Evolutionary conservation across 495 filamentous ascomycete genomes (phyloP), one percentile per base, ranked within the genome.

Genomic region (Penicillium crystallinum): DNA sequence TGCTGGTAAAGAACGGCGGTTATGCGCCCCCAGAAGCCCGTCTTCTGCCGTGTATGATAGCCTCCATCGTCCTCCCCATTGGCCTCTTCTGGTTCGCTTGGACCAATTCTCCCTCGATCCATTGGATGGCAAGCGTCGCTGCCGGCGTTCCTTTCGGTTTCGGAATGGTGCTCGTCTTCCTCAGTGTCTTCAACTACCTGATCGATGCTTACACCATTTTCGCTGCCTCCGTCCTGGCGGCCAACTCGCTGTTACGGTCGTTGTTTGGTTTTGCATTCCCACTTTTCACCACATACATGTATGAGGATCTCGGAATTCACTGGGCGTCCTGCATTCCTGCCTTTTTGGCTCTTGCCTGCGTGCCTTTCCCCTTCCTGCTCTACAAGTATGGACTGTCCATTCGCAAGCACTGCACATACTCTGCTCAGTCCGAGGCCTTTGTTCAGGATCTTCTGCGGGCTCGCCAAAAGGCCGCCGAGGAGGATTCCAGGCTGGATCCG

Each of bases 161-260:
- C 45, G 82, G 83, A 14, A 79, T 84, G 72, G 80, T 86, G 1
- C 62, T 83, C 17, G 77, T 89, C 27, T 87, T 87, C 71, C 73
- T 88, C 10, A 75, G 74, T 38, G 70, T 87, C 47, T 79, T 87
- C 68, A 87, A 81, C 57, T 90, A 88, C 62, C 71, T 89, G 22
- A 82, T 88, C 53, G 85, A 88, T 62, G 73, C 81, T 18, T 84
- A 89, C 65, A 84, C 81, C 35, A 83, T 89, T 46, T 90, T 83
- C 54, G 86, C 87, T 1, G 87, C 87, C 0, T 85, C 80, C 1
- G 86, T 86, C 0, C 69, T 91, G 8, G 87, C 87, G 0, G 85
- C 86, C 21, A 89, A 85, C 61, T 72, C 81, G 8, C 75, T 89
- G 1, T 67, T 90, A 6, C 73, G 79, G 36, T 77, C 75, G 0